A percentile compares a stretch with the other conserved stretches of the same genome.
Conservation (phyloP, 2,329 filamentous ascomycete genomes). For the Ceratocystis eucalypticola region DNA sequence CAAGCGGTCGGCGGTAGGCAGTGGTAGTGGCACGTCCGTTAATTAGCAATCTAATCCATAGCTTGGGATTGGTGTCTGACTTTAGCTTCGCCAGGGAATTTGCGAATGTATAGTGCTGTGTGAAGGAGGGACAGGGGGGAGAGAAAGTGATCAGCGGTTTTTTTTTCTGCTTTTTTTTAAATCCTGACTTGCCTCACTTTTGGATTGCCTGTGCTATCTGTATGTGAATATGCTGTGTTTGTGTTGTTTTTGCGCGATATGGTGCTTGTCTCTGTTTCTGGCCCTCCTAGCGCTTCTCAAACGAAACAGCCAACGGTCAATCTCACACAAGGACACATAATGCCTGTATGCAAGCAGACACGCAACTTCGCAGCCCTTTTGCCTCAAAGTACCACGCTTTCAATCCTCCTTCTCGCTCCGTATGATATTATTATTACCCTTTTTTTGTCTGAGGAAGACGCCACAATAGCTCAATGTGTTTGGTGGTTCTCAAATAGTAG, state of each 20-base stretch:
- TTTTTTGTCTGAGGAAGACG: neutral
- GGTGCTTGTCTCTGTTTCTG: neutral
- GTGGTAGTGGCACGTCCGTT: neutral
- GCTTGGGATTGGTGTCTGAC: neutral
- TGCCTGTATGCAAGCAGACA: neutral
- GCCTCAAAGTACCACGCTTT: constrained; percentile 7
- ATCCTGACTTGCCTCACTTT: too few species aligned
- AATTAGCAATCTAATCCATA: constrained; percentile 7
- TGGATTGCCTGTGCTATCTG: neutral
- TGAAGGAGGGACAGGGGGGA: neutral
- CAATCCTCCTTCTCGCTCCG: neutral
- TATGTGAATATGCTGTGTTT: neutral
- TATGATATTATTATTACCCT: neutral
- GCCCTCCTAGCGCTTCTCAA: neutral
- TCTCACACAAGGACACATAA: neutral
- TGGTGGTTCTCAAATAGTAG: neutral
- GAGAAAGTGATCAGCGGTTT: neutral
- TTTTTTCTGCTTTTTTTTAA: neutral
- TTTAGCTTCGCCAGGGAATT: neutral
- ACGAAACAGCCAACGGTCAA: neutral
- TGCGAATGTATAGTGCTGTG: neutral
- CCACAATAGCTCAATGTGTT: neutral
- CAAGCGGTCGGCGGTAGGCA: too few species aligned
- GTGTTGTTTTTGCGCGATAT: neutral
- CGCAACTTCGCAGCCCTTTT: neutral